Percentiles rank a stretch among this genome's conserved stretches.
Conservation (phyloP, 495 filamentous ascomycete species). For the Daldinia bambusicola region DNA sequence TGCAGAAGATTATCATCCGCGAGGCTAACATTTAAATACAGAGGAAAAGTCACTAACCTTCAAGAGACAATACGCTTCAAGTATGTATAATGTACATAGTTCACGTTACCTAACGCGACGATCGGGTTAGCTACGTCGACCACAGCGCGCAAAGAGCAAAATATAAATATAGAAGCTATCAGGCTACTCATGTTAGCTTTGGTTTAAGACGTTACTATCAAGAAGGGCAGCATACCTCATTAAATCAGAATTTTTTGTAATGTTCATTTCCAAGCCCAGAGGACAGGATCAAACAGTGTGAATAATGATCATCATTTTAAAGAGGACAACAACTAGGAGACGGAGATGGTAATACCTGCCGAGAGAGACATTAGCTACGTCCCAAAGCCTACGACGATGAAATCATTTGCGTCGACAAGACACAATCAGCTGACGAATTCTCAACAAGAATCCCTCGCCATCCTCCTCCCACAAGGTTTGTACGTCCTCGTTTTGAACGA, state of each 20-base stretch:
- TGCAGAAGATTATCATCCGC: conserved; percentile 83
- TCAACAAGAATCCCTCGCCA: conserved; percentile 89
- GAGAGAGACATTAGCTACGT: conserved; percentile 45
- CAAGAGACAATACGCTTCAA: not conserved
- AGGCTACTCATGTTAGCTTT: conserved; percentile 57
- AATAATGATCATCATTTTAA: conserved; percentile 72
- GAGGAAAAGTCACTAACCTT: conserved; percentile 28
- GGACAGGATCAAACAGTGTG: conserved; percentile 95
- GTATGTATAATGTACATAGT: not conserved
- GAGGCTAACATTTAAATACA: conserved; percentile 56
- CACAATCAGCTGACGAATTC: conserved; percentile 92
- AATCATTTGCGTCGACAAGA: conserved; percentile 35
- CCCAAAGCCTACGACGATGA: conserved; percentile 19
- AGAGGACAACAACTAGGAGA: conserved; percentile 36
- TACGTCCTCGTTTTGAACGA: conserved; percentile 79
- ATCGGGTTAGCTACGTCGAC: conserved; percentile 36
- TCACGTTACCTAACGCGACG: conserved; percentile 49
- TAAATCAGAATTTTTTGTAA: conserved; percentile 96
- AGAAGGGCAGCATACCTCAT: conserved; percentile 74
- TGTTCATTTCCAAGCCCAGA: conserved; percentile 78
- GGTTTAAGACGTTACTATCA: not conserved
- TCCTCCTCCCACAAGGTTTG: conserved; percentile 82
- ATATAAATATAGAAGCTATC: conserved; percentile 39
- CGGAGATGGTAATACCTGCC: conserved; percentile 56
- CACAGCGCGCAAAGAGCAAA: conserved; percentile 4